A percentile compares a stretch with the other conserved stretches of the same genome.
phyloP scores from a whole-genome alignment of 2,329 filamentous ascomycete species.

The Arthroderma sp. region DNA sequence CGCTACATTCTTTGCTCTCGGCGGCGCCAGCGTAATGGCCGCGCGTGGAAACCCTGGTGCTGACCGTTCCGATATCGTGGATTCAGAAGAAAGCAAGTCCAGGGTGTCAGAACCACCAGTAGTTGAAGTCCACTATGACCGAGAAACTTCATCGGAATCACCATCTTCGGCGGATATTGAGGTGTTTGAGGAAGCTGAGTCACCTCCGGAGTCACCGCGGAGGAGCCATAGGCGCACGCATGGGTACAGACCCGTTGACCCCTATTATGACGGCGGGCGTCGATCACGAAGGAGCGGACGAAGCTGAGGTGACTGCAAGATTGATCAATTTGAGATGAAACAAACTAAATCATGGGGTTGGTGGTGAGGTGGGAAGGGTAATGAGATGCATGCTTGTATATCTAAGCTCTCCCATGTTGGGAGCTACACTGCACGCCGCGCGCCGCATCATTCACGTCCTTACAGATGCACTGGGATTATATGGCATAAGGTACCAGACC shows the following conservation, averaged over 20 bases:
- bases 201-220: slow-evolving; percentile 19
- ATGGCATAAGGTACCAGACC: no score
- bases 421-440: no score
- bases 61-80: background rate
- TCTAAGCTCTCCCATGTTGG: no score
- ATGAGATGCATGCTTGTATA: no score
- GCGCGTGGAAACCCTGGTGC: background rate
- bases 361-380: no score
- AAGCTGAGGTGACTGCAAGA: background rate
- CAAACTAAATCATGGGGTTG: no score
- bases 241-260: slow-evolving; percentile 39
- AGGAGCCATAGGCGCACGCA: slow-evolving; percentile 25
- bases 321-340: no score
- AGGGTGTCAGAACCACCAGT: background rate
- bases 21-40: slow-evolving; percentile 21
- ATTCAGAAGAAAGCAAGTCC: background rate
- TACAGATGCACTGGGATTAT: no score
- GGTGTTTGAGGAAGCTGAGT: slow-evolving; percentile 31
- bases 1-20: slow-evolving; percentile 39
- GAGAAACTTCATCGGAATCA: background rate
- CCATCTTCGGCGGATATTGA: slow-evolving; percentile 1
- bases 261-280: slow-evolving; percentile 26
- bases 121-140: background rate
- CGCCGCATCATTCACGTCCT: no score
- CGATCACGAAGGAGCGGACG: slow-evolving; percentile 11